These are phyloP conservation scores for Heritiera fomes DNA, from an alignment of 345 rosid species.

Conservation along the genomic window DNA sequence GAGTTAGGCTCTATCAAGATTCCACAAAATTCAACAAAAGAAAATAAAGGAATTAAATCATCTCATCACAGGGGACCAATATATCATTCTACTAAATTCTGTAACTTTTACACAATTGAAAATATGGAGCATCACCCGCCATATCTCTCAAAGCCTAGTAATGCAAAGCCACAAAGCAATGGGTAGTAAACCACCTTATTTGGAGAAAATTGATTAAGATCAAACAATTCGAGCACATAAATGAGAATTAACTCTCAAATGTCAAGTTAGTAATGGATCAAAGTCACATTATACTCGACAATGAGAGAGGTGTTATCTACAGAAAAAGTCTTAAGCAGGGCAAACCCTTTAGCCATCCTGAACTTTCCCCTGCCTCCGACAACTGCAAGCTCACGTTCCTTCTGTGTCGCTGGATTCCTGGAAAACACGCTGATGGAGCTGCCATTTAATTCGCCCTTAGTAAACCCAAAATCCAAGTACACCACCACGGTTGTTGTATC, in stretches of 20 bases:
- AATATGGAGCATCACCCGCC: not conserved
- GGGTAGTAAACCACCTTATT: not conserved
- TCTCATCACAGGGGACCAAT: not conserved
- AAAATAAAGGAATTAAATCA: not conserved
- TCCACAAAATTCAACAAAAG: not conserved
- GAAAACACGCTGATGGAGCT: slow-evolving; percentile 35
- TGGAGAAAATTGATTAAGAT: not conserved
- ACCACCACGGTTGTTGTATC: not conserved
- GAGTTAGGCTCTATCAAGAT: too few species aligned
- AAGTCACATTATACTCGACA: slow-evolving; percentile 22
- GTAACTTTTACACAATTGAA: not conserved
- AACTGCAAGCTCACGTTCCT: slow-evolving; percentile 32
- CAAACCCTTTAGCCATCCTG: slow-evolving; percentile 34
- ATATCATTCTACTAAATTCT: not conserved
- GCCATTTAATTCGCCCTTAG: slow-evolving; percentile 28
- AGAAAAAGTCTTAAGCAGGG: slow-evolving; percentile 9
- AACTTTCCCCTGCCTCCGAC: slow-evolving; percentile 36
- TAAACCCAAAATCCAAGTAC: slow-evolving; percentile 33
- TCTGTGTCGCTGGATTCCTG: slow-evolving; percentile 25
- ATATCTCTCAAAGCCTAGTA: not conserved
- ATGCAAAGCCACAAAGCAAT: not conserved
- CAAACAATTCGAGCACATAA: not conserved
- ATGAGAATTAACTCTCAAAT: not conserved
- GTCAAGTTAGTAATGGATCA: slow-evolving; percentile 16
- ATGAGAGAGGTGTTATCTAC: not conserved